phyloP scores from a whole-genome alignment of 2,329 filamentous ascomycete species.

The Fusarium armeniacum region DNA sequence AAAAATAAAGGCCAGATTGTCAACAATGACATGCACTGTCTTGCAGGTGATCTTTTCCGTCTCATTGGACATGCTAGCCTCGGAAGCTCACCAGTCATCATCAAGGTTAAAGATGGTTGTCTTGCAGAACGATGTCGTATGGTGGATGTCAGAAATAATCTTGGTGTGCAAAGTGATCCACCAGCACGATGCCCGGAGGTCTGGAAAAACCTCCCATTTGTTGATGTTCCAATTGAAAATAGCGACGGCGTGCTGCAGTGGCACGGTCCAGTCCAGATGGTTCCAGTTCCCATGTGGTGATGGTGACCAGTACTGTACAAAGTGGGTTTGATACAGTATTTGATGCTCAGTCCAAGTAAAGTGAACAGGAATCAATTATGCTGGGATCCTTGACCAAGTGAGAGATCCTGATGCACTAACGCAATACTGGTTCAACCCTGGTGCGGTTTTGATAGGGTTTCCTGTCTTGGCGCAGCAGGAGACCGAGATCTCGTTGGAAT shows the following conservation, averaged over 20 bases:
- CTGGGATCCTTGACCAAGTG: slow-evolving; percentile 13
- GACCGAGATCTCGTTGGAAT: slow-evolving; percentile 42
- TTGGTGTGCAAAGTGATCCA: slow-evolving; percentile 49
- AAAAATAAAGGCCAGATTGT: slow-evolving; percentile 24
- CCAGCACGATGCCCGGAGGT: slow-evolving; percentile 46
- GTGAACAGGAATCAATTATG: slow-evolving; percentile 10
- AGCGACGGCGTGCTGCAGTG: slow-evolving; percentile 49
- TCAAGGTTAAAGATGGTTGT: slow-evolving; percentile 32
- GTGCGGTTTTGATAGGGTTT: slow-evolving; percentile 19
- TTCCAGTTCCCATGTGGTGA: slow-evolving; percentile 42
- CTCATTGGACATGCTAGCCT: slow-evolving; percentile 30
- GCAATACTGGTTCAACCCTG: slow-evolving; percentile 36
- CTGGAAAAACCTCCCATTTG: slow-evolving; percentile 53
- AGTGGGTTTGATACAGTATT: slow-evolving; percentile 22
- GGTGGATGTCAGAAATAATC: slow-evolving; percentile 50
- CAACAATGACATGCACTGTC: slow-evolving; percentile 21
- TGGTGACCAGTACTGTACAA: slow-evolving; percentile 28
- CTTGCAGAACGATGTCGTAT: slow-evolving; percentile 30
- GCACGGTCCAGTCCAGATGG: slow-evolving; percentile 43
- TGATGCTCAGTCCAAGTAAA: slow-evolving; percentile 8
- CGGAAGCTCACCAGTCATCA: slow-evolving; percentile 24
- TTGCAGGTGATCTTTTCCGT: slow-evolving; percentile 6
- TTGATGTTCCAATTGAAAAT: slow-evolving; percentile 33
- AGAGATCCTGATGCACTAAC: slow-evolving; percentile 28
- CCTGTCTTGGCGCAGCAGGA: slow-evolving; percentile 29